Evolutionary conservation across 441 rosid genomes (phyloP).

Genomic region (Lepidium campestre): DNA sequence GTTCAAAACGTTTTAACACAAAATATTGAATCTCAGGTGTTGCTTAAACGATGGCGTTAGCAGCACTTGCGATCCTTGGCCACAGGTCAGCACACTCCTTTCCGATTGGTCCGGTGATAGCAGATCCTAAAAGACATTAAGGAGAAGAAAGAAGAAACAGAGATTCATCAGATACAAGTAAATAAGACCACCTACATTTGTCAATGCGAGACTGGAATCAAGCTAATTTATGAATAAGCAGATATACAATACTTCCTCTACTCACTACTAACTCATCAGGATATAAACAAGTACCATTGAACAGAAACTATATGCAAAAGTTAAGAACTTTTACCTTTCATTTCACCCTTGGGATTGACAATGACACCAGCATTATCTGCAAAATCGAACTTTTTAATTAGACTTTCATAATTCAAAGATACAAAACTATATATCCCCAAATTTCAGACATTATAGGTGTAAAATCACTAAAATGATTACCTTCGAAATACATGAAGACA

Average conservation of each 20-base stretch:
- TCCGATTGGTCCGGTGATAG: constrained; percentile 69
- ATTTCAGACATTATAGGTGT: not conserved
- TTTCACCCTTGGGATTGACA: constrained; percentile 75
- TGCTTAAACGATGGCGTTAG: constrained; percentile 69
- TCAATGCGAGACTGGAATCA: not conserved
- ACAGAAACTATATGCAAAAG: too few species aligned
- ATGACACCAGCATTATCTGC: constrained; percentile 76
- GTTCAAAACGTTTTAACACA: not conserved
- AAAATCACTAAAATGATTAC: not conserved
- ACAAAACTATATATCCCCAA: not conserved
- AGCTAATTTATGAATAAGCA: not conserved
- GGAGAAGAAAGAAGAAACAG: not conserved
- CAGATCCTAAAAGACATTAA: constrained; percentile 34
- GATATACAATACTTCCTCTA: not conserved
- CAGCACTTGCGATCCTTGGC: constrained; percentile 88
- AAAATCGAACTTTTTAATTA: not conserved
- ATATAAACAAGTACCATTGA: not conserved
- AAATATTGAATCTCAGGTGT: not conserved
- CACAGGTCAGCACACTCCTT: constrained; percentile 74
- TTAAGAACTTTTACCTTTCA: constrained; percentile 41
- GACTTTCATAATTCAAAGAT: not conserved
- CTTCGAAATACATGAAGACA: constrained; percentile 85
- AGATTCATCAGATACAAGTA: not conserved
- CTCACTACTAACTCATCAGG: not conserved
- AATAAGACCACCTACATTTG: not conserved